Evolutionary conservation across 139 green algal species (phyloP).

Genomic region (Parachlorella kessleri): DNA sequence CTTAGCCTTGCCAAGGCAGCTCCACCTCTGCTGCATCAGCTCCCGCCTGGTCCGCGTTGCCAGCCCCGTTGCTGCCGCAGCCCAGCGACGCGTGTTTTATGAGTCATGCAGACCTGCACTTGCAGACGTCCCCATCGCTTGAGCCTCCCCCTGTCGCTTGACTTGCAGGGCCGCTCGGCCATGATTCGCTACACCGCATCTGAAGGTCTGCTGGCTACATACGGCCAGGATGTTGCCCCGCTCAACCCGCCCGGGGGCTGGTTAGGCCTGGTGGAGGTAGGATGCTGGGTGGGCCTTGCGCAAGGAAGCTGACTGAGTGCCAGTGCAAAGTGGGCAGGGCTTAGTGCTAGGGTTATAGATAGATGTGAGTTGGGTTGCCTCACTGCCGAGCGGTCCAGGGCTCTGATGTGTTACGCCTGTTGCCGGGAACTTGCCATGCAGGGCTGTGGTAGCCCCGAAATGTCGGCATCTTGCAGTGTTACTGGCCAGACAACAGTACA

Average conservation of each 20-base stretch:
- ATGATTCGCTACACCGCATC: slow-evolving; percentile 15
- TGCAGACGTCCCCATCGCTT: neutral
- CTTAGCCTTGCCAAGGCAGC: too few relatives aligned
- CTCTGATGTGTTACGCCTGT: neutral
- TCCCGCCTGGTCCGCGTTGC: neutral
- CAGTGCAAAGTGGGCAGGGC: too few relatives aligned
- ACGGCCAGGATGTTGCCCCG: neutral
- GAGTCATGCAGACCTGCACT: neutral
- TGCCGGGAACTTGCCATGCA: too few relatives aligned
- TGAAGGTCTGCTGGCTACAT: neutral
- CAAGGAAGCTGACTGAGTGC: too few relatives aligned
- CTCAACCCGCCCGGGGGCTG: slow-evolving; percentile 6
- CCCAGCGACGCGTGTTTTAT: neutral
- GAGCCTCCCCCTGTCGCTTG: neutral
- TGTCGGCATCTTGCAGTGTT: too few relatives aligned
- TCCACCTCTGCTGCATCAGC: neutral
- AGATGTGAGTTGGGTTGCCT: neutral
- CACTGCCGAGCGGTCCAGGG: neutral
- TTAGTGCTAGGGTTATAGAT: too few relatives aligned
- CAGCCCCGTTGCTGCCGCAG: neutral
- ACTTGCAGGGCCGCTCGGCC: slow-evolving; percentile 13
- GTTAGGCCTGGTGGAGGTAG: slow-evolving; percentile 7
- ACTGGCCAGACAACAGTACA: too few relatives aligned
- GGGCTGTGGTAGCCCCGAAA: too few relatives aligned
- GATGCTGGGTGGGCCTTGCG: neutral